These are phyloP conservation scores for Nelumbo lutea DNA, from an alignment of 164 flowering plant genomes.

Conservation along the genomic window DNA sequence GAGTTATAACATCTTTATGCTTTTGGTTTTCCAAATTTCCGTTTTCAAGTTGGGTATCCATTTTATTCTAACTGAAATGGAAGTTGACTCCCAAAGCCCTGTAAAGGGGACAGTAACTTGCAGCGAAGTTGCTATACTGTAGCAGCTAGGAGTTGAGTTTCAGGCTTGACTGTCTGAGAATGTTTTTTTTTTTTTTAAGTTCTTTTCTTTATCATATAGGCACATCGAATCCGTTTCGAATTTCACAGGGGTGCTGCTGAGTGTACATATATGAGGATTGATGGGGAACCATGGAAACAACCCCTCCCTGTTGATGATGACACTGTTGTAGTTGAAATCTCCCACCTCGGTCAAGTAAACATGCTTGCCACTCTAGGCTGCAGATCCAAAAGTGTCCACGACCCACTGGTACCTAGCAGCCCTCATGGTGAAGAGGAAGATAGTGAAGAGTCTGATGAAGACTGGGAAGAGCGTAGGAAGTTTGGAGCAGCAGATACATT, in stretches of 20 bases:
- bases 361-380: slow-evolving; percentile 71
- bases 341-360: slow-evolving; percentile 69
- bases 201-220: slow-evolving; percentile 34
- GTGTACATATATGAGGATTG: slow-evolving; percentile 81
- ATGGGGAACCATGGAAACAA: slow-evolving; percentile 98
- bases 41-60: too few relatives aligned
- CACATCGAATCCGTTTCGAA: slow-evolving; percentile 71
- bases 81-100: neutral
- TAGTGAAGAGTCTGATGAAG: slow-evolving; percentile 29
- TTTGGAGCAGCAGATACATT: slow-evolving; percentile 96
- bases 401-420: slow-evolving; percentile 35
- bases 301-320: slow-evolving; percentile 86
- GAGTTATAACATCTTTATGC: too few relatives aligned
- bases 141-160: neutral
- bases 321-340: slow-evolving; percentile 70
- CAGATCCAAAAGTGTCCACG: slow-evolving; percentile 52
- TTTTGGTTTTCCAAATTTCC: too few relatives aligned
- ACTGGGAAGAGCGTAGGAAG: slow-evolving; percentile 52
- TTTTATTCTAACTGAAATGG: too few relatives aligned
- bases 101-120: too few relatives aligned
- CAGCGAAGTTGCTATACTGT: neutral
- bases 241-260: slow-evolving; percentile 70
- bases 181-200: neutral
- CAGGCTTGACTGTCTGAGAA: neutral
- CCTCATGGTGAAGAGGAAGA: slow-evolving; percentile 29